These are phyloP conservation scores for Cutaneotrichosporon sp. DNA, from an alignment of 1,284 basidiomycete species.

Conservation along the genomic window DNA sequence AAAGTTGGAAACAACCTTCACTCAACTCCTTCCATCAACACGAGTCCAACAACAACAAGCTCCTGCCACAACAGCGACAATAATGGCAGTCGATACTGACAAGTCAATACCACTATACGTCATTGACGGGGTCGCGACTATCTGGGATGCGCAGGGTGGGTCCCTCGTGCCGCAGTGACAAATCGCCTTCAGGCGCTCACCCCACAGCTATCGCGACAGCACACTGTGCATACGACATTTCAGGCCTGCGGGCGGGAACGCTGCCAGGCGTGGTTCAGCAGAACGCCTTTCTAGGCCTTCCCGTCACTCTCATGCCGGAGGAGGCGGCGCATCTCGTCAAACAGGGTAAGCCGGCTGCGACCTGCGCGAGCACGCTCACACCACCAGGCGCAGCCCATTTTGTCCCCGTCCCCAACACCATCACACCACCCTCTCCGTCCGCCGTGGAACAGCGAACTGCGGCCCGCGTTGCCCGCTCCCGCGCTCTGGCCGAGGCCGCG, in stretches of 20 bases:
- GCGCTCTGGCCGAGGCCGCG: conserved; percentile 11
- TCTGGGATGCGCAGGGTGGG: conserved; percentile 48
- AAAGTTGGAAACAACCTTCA: no score
- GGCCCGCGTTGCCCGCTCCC: conserved; percentile 22
- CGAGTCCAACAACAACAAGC: no score
- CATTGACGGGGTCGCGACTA: conserved; percentile 44
- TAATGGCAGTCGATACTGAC: neutral
- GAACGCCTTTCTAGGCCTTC: conserved; percentile 90
- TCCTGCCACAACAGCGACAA: neutral
- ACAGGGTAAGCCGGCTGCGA: conserved; percentile 56
- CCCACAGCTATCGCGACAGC: conserved; percentile 65
- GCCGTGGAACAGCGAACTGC: conserved; percentile 51
- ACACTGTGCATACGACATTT: conserved; percentile 73
- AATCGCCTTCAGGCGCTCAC: no score
- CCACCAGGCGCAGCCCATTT: conserved; percentile 66
- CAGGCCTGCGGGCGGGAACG: conserved; percentile 81
- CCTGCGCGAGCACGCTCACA: no score
- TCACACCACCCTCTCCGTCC: conserved; percentile 53
- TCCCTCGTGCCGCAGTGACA: conserved; percentile 1
- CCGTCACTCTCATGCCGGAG: conserved; percentile 81
- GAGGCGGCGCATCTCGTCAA: conserved; percentile 83
- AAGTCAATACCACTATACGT: conserved; percentile 42
- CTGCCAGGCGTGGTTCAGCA: conserved; percentile 93
- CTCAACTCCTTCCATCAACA: no score
- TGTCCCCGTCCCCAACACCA: conserved; percentile 66